Conservation (phyloP, 352 stramenopile species). For the Phytophthora litchii region DNA sequence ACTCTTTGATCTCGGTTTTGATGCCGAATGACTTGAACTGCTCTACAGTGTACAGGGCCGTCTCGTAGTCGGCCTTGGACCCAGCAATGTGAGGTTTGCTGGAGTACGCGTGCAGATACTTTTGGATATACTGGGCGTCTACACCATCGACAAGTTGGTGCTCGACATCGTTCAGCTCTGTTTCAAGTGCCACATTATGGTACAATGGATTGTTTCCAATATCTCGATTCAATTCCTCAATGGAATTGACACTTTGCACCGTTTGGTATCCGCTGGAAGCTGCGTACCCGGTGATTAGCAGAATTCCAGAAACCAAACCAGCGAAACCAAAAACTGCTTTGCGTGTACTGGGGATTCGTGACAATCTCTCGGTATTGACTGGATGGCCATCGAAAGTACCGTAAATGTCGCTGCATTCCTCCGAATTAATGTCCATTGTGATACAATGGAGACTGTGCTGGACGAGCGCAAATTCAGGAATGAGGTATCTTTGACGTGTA, state of each 20-base stretch:
- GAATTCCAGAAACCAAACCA: constrained; percentile 30
- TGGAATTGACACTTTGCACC: constrained; percentile 11
- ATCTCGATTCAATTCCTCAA: constrained; percentile 2
- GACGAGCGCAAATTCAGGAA: constrained; percentile 14
- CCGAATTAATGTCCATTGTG: constrained; percentile 29
- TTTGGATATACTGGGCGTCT: constrained; percentile 32
- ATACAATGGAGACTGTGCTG: constrained; percentile 3
- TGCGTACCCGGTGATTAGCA: constrained; percentile 33
- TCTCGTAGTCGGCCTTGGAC: constrained; percentile 56
- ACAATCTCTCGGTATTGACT: constrained; percentile 2
- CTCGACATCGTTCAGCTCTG: constrained; percentile 27
- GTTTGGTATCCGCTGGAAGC: constrained; percentile 12
- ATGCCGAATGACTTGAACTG: constrained; percentile 63
- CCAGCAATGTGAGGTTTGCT: constrained; percentile 51
- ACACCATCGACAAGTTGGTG: constrained; percentile 40
- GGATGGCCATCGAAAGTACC: constrained; percentile 47
- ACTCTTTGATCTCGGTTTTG: constrained; percentile 63
- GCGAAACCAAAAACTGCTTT: constrained; percentile 29
- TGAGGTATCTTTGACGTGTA: constrained; percentile 16
- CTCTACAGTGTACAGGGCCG: constrained; percentile 53
- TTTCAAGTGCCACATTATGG: constrained; percentile 26
- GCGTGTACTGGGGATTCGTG: background rate
- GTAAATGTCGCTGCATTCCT: constrained; percentile 42
- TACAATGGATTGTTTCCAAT: constrained; percentile 5
- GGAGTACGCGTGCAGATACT: constrained; percentile 58